Conservation (phyloP, 345 rosid species). For the Abelmoschus esculentus region DNA sequence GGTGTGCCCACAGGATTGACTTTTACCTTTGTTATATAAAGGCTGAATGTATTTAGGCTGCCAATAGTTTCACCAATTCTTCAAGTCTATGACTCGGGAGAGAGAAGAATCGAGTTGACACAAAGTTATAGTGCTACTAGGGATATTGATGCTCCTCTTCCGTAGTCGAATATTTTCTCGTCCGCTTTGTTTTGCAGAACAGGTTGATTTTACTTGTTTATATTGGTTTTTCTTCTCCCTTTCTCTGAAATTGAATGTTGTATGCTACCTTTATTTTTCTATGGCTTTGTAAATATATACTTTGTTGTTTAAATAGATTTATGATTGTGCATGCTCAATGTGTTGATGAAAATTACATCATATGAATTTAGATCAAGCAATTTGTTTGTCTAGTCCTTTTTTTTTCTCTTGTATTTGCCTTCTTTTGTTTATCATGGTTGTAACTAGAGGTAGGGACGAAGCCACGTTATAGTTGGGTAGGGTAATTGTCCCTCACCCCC, state of each 20-base stretch:
- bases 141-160: background rate
- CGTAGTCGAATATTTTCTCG: background rate
- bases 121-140: background rate
- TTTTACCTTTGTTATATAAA: slow-evolving; percentile 18
- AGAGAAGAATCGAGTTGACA: background rate
- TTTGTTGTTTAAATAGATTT: slow-evolving; percentile 1
- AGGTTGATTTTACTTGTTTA: too few species aligned
- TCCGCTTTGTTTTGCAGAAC: too few species aligned
- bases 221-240: too few species aligned
- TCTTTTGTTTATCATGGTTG: too few species aligned
- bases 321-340: too few species aligned
- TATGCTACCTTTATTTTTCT: background rate
- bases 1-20: slow-evolving; percentile 12
- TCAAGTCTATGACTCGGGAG: background rate
- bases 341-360: too few species aligned
- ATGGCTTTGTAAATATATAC: slow-evolving; percentile 1
- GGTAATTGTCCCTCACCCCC: too few species aligned
- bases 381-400: too few species aligned
- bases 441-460: too few species aligned
- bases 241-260: background rate
- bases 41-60: slow-evolving; percentile 11
- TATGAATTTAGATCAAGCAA: too few species aligned
- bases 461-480: too few species aligned
- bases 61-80: background rate
- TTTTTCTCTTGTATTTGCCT: too few species aligned